A percentile compares a stretch with the other conserved stretches of the same genome.
Evolutionary conservation across 495 filamentous ascomycete species (phyloP).

Genomic region (Trichoderma gamsii): DNA sequence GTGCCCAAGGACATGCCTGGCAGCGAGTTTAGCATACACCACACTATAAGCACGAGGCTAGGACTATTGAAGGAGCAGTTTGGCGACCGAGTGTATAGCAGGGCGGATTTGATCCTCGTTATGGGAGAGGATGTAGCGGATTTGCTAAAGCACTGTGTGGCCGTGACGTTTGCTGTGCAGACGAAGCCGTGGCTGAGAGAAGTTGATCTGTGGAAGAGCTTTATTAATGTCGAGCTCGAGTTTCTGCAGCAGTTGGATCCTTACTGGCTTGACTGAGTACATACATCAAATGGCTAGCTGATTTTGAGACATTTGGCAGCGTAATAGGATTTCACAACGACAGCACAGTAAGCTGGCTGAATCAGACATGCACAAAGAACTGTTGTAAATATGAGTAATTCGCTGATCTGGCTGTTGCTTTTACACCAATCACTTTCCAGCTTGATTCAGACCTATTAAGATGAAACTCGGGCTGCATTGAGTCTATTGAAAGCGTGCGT

Average conservation of each 20-base stretch:
- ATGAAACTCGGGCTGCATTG: too few species aligned
- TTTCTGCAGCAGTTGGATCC: constrained; percentile 38
- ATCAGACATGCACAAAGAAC: too few species aligned
- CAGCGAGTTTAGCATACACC: constrained; percentile 40
- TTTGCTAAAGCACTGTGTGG: constrained; percentile 33
- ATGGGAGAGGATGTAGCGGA: constrained; percentile 42
- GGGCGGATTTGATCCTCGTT: constrained; percentile 39
- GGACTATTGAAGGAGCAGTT: constrained; percentile 26
- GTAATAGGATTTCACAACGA: too few species aligned
- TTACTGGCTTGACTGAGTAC: constrained; percentile 35
- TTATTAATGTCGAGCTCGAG: constrained; percentile 42
- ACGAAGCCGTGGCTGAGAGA: constrained; percentile 47
- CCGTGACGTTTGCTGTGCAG: constrained; percentile 41
- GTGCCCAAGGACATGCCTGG: constrained; percentile 45
- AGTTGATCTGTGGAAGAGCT: constrained; percentile 50
- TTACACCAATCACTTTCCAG: too few species aligned
- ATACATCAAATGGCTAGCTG: background rate
- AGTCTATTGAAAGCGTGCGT: too few species aligned
- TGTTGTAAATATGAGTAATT: too few species aligned
- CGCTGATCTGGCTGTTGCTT: too few species aligned
- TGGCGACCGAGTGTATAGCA: constrained; percentile 33
- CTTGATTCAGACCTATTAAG: too few species aligned
- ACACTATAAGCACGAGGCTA: constrained; percentile 29
- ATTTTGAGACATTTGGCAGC: too few species aligned
- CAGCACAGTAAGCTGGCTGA: too few species aligned